phyloP scores from a whole-genome alignment of 768 basidiomycete species.

The Boletus edulis region DNA sequence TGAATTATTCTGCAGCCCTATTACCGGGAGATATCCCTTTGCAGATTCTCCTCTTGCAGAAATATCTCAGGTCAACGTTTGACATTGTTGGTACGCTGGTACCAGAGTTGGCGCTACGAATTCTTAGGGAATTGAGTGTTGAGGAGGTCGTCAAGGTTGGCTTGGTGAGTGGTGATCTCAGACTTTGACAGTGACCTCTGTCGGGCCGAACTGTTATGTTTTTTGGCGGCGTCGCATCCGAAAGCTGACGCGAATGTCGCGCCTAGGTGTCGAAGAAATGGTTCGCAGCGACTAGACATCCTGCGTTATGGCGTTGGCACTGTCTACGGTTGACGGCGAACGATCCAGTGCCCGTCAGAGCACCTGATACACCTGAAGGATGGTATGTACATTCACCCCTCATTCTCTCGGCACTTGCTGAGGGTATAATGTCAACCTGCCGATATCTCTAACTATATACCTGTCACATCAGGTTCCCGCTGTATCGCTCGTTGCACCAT shows the following conservation, averaged over 20 bases:
- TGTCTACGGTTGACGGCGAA: constrained; percentile 69
- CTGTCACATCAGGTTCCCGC: constrained; percentile 44
- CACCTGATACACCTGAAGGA: constrained; percentile 63
- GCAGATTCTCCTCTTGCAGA: constrained; percentile 81
- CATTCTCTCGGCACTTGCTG: neutral
- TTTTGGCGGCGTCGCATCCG: neutral
- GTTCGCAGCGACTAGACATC: constrained; percentile 47
- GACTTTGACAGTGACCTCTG: neutral
- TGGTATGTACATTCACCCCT: constrained; percentile 49
- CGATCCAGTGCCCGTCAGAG: constrained; percentile 65
- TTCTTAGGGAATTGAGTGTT: constrained; percentile 59
- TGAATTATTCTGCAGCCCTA: constrained; percentile 45
- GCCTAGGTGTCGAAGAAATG: constrained; percentile 42
- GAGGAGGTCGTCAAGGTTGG: constrained; percentile 56
- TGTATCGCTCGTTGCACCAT: constrained; percentile 81
- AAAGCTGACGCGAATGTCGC: neutral
- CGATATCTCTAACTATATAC: neutral
- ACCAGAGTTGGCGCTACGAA: constrained; percentile 59
- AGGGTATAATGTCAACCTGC: too few species aligned
- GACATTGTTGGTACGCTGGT: constrained; percentile 76
- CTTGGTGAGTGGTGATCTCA: constrained; percentile 24
- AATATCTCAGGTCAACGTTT: constrained; percentile 78
- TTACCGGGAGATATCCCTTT: constrained; percentile 82
- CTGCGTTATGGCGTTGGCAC: constrained; percentile 75
- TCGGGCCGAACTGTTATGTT: neutral